Evolutionary conservation across 2,329 filamentous ascomycete genomes (phyloP), one percentile per base, ranked within the genome.

Genomic region (Aureobasidium sp.): DNA sequence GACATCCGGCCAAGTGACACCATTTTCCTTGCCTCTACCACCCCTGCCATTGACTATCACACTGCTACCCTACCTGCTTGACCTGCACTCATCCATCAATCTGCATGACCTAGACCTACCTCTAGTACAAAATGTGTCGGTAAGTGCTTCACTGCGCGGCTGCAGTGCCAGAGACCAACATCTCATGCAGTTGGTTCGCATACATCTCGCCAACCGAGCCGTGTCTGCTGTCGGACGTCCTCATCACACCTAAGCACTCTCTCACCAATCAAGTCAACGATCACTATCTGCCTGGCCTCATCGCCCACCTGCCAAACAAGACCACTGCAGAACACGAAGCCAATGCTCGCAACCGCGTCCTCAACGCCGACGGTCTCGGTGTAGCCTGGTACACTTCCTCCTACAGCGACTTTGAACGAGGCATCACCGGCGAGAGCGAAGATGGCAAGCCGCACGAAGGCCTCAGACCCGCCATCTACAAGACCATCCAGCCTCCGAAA

Each of bases 311-410:
- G 15, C 62, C 53, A 9, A 36, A 52, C 48, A 70, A 76, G 47
- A 68, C 67, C 6, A 73, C 73, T 0, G 75, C 77, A 61, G 73
- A 79, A 65, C 70, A 79, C 52, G 70, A 77, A 61, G 71, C 81
- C 66, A 75, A 75, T 25, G 74, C 78, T 62, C 78, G 81, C 29
- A 84, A 84, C 69, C 76, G 77, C 1, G 70, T 82, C 31, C 75
- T 81, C 69, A 83, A 83, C 68, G 78, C 82, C 68, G 81, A 84
- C 67, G 81, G 81, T 37, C 72, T 82, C 12, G 81, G 81, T n/a
- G 70, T 83, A 60, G 78, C 78, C 25, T 83, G 80, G 80, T 82
- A 83, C 68, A 81, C 79, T 0, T 66, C 71, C n/a, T 71, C 74
- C 11, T 71, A 72, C n/a, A 71, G 76, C 2, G 73, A 75, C 62